A percentile compares a stretch with the other conserved stretches of the same genome.
phyloP scores from a whole-genome alignment of 805 yeast species.

The Yamadazyma philogaea region DNA sequence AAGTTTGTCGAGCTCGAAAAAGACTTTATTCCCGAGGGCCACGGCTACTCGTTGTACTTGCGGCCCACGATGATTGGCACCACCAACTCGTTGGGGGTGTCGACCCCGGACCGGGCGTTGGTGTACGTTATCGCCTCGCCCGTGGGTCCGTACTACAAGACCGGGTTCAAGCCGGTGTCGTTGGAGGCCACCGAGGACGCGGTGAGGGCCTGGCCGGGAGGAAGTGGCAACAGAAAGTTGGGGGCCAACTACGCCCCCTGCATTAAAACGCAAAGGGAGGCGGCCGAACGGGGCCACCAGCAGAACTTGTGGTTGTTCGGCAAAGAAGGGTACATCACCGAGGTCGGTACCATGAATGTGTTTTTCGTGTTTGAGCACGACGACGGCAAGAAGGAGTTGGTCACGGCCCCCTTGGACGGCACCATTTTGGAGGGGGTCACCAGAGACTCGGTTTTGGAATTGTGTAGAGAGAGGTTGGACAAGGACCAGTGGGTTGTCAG shows the following conservation, averaged over 20 bases:
- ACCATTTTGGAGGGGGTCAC: constrained; percentile 96
- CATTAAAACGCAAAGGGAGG: constrained; percentile 83
- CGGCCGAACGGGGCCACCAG: constrained; percentile 88
- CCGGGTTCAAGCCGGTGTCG: constrained; percentile 93
- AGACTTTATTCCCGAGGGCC: constrained; percentile 75
- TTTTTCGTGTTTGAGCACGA: constrained; percentile 80
- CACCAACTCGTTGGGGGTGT: constrained; percentile 82
- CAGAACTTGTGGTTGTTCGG: constrained; percentile 97
- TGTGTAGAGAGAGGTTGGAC: constrained; percentile 74
- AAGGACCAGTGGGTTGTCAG: constrained; percentile 74
- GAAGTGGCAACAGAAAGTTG: constrained; percentile 91
- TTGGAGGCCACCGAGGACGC: constrained; percentile 95
- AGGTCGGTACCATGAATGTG: constrained; percentile 97
- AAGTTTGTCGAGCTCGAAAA: constrained; percentile 73
- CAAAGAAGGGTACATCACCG: constrained; percentile 80
- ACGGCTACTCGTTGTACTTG: constrained; percentile 87
- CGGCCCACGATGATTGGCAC: constrained; percentile 97
- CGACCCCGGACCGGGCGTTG: constrained; percentile 75
- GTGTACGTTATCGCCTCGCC: constrained; percentile 89
- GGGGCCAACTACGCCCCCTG: constrained; percentile 99
- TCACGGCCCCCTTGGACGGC: constrained; percentile 96
- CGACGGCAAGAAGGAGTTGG: constrained; percentile 88
- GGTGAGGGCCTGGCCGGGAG: constrained; percentile 99
- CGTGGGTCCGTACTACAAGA: constrained; percentile 87
- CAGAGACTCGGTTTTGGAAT: constrained; percentile 77